Evolutionary conservation across 768 basidiomycete species (phyloP).

Genomic region (Serendipita vermifera): DNA sequence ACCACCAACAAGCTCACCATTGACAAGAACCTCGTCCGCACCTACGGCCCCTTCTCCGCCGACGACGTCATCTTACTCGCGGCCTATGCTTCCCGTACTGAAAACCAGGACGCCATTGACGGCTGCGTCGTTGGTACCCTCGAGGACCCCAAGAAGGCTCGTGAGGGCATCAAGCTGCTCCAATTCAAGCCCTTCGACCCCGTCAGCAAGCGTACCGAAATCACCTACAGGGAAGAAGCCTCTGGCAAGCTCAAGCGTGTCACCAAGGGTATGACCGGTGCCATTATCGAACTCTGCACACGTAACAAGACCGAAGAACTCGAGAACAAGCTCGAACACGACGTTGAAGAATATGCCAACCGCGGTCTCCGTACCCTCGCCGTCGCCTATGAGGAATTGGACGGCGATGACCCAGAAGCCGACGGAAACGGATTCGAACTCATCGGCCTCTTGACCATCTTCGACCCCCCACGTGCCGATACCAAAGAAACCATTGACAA

Average conservation of each 20-base stretch:
- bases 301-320: conserved; percentile 93
- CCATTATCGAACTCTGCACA: conserved; percentile 92
- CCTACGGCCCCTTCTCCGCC: conserved; percentile 75
- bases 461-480: conserved; percentile 93
- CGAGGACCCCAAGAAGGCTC: conserved; percentile 59
- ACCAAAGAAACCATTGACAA: conserved; percentile 99
- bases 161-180: conserved; percentile 85
- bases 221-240: conserved; percentile 89
- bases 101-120: conserved; percentile 99
- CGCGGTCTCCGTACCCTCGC: conserved; percentile 98
- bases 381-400: conserved; percentile 87
- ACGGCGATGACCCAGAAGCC: conserved; percentile 65
- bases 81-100: conserved; percentile 92
- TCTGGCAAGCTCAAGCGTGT: conserved; percentile 96
- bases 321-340: conserved; percentile 82
- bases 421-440: conserved; percentile 97
- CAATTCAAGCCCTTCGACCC: conserved; percentile 99
- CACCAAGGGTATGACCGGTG: conserved; percentile 99
- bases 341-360: conserved; percentile 89
- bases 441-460: conserved; percentile 93
- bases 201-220: conserved; percentile 97
- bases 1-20: conserved; percentile 99
- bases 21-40: conserved; percentile 80
- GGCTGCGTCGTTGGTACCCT: conserved; percentile 70
- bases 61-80: conserved; percentile 90